Evolutionary conservation across 192 early-diverging fungal genomes (phyloP), one percentile per base, ranked within the genome.

Genomic region (Pecoramyces ruminantium): DNA sequence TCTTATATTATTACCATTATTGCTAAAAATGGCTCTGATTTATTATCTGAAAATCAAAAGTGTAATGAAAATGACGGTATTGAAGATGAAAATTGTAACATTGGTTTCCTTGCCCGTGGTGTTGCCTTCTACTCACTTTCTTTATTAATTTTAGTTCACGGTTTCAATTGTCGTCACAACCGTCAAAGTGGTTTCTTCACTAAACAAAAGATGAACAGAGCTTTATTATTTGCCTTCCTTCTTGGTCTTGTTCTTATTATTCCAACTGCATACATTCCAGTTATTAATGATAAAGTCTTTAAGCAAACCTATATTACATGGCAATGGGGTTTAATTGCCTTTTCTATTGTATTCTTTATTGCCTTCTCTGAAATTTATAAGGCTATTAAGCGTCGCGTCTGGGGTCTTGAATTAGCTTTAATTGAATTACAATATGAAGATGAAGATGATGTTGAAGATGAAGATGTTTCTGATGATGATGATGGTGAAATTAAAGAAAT

Each of bases 101-200:
- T 86, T 28, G 90, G 93, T 13, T 93, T 89, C 87, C 87, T 88
- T 29, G 93, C 93, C 2, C 93, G 94, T 42, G 92, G 89, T 80
- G 87, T 90, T 0, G 82, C 92, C 17, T 95, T 93, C 85, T 87
- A 90, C 14, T 92, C 92, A 2, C 86, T 95, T 82, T 93, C 93
- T 0, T 81, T 92, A 29, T 84, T 91, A 77, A 86, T 94, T 30
- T 87, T 95, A 17, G 83, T 94, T 67, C 94, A 95, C 82, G 91
- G 88, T 16, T 90, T 91, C 83, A 95, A 93, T 82, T 94, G 92
- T 85, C 91, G 93, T 30, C 86, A 92, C 78, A 85, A 90, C 29
- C 86, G 90, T 39, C 84, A 92, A 13, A 38, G 51, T 39, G 30
- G 78, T 11, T 81, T 81, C 38, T 78, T 38, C 12, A 28, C 79